These are phyloP conservation scores for Fusarium sp. DNA, from an alignment of 2,329 filamentous ascomycete species.

Conservation along the genomic window DNA sequence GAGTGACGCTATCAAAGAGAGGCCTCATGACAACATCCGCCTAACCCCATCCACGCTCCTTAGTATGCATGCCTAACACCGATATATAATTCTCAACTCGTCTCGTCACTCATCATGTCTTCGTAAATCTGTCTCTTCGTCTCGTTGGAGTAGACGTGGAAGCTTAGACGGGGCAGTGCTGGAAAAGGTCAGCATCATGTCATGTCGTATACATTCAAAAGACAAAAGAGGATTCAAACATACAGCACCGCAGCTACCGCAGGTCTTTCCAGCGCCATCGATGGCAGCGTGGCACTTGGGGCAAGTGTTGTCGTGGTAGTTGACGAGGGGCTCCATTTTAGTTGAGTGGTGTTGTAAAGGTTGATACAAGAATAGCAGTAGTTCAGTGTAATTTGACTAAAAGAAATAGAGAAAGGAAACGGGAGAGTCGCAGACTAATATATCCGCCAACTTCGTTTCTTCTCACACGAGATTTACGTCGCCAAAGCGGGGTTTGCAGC, in stretches of 20 bases:
- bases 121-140: constrained; percentile 12
- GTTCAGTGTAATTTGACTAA: not conserved
- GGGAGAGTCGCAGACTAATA: not conserved
- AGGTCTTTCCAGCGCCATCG: constrained; percentile 65
- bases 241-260: constrained; percentile 71
- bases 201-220: not conserved
- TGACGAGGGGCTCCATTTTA: constrained; percentile 55
- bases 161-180: constrained; percentile 50
- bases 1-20: constrained; percentile 36
- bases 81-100: constrained; percentile 15
- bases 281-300: constrained; percentile 70
- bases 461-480: constrained; percentile 37
- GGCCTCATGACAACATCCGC: constrained; percentile 30
- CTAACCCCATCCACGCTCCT: constrained; percentile 16
- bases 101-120: constrained; percentile 31
- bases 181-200: constrained; percentile 19
- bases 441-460: constrained; percentile 20
- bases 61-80: constrained; percentile 32
- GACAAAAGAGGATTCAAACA: constrained; percentile 47
- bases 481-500: constrained; percentile 37
- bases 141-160: not conserved
- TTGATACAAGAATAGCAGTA: not conserved
- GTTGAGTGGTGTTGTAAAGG: not conserved
- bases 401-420: not conserved
- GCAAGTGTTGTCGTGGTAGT: constrained; percentile 61